These are phyloP conservation scores for Aspergillus ochraceus DNA, from an alignment of 2,329 filamentous ascomycete species.

Conservation along the genomic window DNA sequence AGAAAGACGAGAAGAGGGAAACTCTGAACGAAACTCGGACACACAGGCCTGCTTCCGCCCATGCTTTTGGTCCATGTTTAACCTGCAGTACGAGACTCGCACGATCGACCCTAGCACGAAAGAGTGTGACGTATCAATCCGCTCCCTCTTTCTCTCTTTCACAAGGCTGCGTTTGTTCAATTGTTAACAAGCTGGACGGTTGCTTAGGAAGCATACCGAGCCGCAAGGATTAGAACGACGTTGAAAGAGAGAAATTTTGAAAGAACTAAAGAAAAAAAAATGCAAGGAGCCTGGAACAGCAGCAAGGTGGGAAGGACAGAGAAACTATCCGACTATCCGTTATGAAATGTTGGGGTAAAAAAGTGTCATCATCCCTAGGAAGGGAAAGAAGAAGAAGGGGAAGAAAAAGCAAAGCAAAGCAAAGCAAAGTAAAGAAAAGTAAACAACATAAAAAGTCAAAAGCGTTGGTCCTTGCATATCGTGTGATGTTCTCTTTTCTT, in stretches of 20 bases:
- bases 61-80: background rate
- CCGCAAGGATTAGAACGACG: slow-evolving; percentile 23
- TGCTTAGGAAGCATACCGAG: slow-evolving; percentile 8
- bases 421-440: background rate
- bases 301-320: slow-evolving; percentile 7
- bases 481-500: background rate
- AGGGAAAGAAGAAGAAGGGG: background rate
- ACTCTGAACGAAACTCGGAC: background rate
- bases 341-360: background rate
- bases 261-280: background rate
- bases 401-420: background rate
- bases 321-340: background rate
- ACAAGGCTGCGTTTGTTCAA: background rate
- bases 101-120: background rate
- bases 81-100: slow-evolving; percentile 2
- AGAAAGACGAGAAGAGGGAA: background rate
- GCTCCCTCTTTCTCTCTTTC: background rate
- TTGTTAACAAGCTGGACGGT: background rate
- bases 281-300: slow-evolving; percentile 28
- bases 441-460: background rate
- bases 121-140: slow-evolving; percentile 6
- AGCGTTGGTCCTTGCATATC: slow-evolving; percentile 12
- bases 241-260: background rate
- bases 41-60: background rate
- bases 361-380: background rate